These are phyloP conservation scores for Seiridium unicorne DNA, from an alignment of 2,329 filamentous ascomycete species.

Conservation along the genomic window DNA sequence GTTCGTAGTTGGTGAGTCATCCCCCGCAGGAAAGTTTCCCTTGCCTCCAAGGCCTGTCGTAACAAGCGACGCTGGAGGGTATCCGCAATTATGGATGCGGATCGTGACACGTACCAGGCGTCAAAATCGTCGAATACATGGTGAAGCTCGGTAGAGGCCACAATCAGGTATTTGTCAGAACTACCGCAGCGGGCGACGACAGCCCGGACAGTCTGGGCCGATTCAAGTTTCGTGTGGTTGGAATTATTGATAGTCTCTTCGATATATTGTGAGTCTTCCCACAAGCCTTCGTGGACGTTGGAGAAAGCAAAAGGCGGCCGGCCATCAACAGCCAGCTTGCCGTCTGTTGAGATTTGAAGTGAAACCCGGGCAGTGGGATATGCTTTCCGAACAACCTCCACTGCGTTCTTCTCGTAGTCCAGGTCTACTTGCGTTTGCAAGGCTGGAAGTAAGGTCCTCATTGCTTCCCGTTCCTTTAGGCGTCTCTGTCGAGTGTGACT, in stretches of 20 bases:
- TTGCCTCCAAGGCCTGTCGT: slow-evolving; percentile 38
- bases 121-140: slow-evolving; percentile 45
- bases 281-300: slow-evolving; percentile 6
- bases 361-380: slow-evolving; percentile 4
- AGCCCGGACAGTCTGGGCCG: background rate
- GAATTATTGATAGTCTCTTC: slow-evolving; percentile 2
- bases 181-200: slow-evolving; percentile 7
- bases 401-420: background rate
- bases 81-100: slow-evolving; percentile 34
- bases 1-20: slow-evolving; percentile 46
- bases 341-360: background rate
- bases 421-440: background rate
- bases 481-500: slow-evolving; percentile 4
- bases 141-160: slow-evolving; percentile 36
- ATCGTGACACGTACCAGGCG: slow-evolving; percentile 41
- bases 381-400: background rate
- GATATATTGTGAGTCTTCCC: slow-evolving; percentile 7
- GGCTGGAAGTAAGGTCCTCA: background rate
- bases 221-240: slow-evolving; percentile 1
- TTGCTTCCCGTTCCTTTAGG: slow-evolving; percentile 1
- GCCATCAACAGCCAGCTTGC: background rate
- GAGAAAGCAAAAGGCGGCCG: background rate
- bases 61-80: slow-evolving; percentile 36
- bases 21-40: slow-evolving; percentile 42
- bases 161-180: slow-evolving; percentile 2